Base-by-base conservation (phyloP, 2,329 filamentous ascomycete genomes). In the Aspergillus costaricaensis region DNA sequence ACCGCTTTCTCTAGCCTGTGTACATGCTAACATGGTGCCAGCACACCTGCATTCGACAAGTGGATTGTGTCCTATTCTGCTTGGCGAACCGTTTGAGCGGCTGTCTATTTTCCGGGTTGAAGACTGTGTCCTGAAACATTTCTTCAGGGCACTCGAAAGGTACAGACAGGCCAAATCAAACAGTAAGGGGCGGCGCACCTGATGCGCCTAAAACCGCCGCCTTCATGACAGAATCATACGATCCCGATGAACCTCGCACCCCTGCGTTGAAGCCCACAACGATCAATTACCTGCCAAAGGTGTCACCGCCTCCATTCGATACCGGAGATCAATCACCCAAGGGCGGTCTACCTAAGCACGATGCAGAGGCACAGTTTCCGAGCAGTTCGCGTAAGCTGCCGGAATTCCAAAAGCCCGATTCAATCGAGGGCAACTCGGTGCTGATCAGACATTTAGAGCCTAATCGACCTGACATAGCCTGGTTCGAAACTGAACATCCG, bases 371-470 rank as follows among this genome's bases (percentile, higher is more conserved):
- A 71, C 72, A 72, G 66, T 65, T 65, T 48, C 60, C 65, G 57
- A 69, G 69, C 57, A 65, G 68, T 71, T 71, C 74, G 66, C 72
- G 74, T 75, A 76, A 77, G 72, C 69, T 67, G 62, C 70, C 65
- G 62, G 66, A 54, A 50, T 38, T 65, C 60, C 62, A 68, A 61
- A 70, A 67, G 65, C 64, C 68, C 55, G 72, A 72, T 62, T 84
- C 85, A 71, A 86, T 84, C 68, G 87, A 90, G 82, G 85, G 69
- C 67, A 68, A 71, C 63, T 64, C 82, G 67, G 86, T 91, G 65
- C 81, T 94, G 74, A 82, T 94, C 64, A 77, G 80, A 59, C 81
- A 83, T 73, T 82, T 93, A 79, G 85, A 81, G 70, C 86, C 87
- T 69, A 86, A 86, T 70, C 81, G 81, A 66, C 86, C 85, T 54